phyloP scores from a whole-genome alignment of 2,329 filamentous ascomycete species.

The Paecilomyces formosus region DNA sequence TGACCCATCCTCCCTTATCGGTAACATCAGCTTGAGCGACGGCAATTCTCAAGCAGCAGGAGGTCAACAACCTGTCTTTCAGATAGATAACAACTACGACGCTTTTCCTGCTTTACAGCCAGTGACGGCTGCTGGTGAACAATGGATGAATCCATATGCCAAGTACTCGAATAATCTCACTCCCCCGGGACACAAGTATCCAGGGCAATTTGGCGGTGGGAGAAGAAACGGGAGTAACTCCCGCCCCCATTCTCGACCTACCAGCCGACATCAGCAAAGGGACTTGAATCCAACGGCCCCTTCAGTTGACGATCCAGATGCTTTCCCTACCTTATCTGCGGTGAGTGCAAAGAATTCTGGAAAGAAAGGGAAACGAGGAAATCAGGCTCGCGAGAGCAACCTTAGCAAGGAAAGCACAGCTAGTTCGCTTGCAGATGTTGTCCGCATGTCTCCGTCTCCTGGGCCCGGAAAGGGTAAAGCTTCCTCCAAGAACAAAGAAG shows the following conservation, averaged over 20 bases:
- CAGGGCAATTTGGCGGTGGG: conserved; percentile 17
- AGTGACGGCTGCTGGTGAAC: conserved; percentile 52
- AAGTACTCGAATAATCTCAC: conserved; percentile 38
- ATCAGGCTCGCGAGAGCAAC: conserved; percentile 56
- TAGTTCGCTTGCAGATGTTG: conserved; percentile 83
- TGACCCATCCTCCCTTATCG: conserved; percentile 80
- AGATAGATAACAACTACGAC: conserved; percentile 69
- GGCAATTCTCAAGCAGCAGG: conserved; percentile 41
- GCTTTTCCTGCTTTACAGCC: conserved; percentile 73
- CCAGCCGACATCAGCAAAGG: conserved; percentile 69
- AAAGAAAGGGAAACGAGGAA: conserved; percentile 87
- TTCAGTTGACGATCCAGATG: conserved; percentile 86
- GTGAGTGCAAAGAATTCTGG: conserved; percentile 60
- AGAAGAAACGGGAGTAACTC: conserved; percentile 45
- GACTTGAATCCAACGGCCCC: conserved; percentile 60
- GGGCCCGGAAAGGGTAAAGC: conserved; percentile 47
- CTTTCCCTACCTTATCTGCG: conserved; percentile 83
- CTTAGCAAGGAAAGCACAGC: conserved; percentile 61
- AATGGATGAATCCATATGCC: conserved; percentile 45
- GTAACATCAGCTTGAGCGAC: conserved; percentile 67
- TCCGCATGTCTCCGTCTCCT: conserved; percentile 91
- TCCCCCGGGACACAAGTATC: conserved; percentile 40
- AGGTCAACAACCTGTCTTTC: conserved; percentile 59
- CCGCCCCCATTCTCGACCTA: conserved; percentile 71
- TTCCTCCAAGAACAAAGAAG: conserved; percentile 55